These are phyloP conservation scores for Fabrea salina DNA, from an alignment of 169 alveolate species.

Conservation along the genomic window DNA sequence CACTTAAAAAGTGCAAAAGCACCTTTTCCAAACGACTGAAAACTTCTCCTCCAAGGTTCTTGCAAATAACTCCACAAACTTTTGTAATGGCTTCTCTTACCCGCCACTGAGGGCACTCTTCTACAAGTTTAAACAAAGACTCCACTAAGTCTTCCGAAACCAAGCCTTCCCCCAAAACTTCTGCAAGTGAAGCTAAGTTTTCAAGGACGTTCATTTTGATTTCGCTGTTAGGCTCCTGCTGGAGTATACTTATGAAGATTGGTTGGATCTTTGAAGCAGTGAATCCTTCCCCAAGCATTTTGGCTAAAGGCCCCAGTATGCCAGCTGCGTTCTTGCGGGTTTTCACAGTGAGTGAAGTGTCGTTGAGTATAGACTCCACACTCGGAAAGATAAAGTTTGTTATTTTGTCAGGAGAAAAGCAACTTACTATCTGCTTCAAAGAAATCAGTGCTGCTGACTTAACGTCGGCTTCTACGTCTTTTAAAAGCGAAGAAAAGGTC, in stretches of 20 bases:
- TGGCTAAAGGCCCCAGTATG: conserved; percentile 63
- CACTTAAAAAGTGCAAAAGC: conserved; percentile 55
- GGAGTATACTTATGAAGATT: conserved; percentile 47
- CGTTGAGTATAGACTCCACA: conserved; percentile 45
- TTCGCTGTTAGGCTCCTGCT: conserved; percentile 74
- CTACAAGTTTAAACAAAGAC: conserved; percentile 29
- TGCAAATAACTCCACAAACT: conserved; percentile 50
- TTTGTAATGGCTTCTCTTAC: conserved; percentile 62
- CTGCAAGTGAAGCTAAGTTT: conserved; percentile 61
- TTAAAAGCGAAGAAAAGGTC: conserved; percentile 60
- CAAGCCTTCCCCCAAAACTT: conserved; percentile 65
- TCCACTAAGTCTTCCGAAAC: conserved; percentile 29
- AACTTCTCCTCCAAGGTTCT: conserved; percentile 41
- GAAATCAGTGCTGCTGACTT: conserved; percentile 64
- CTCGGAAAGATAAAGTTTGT: conserved; percentile 56
- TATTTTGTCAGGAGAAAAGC: conserved; percentile 61
- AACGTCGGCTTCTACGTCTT: conserved; percentile 77
- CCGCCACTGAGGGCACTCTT: conserved; percentile 76
- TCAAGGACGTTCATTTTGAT: conserved; percentile 59
- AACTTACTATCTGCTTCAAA: conserved; percentile 46
- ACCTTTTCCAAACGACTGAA: conserved; percentile 15
- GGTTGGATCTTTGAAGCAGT: conserved; percentile 51
- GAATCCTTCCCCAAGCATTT: conserved; percentile 59
- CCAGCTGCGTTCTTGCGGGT: conserved; percentile 63
- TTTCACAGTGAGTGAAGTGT: conserved; percentile 48